These are phyloP conservation scores for Crassisporium funariophilum DNA, from an alignment of 768 basidiomycete species.

Conservation along the genomic window DNA sequence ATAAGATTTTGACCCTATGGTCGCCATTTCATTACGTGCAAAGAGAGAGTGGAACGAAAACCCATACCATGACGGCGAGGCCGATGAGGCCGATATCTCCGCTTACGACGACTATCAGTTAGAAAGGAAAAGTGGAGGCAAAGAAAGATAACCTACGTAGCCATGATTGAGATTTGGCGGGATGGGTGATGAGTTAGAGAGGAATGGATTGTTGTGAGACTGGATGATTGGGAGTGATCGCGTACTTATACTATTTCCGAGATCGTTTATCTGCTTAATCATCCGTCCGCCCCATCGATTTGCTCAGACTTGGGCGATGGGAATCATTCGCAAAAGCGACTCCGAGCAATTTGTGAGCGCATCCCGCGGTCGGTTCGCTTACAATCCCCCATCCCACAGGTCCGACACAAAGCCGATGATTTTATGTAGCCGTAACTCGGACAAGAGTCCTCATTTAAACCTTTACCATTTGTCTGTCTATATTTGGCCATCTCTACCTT, in stretches of 20 bases:
- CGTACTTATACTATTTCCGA: conserved; percentile 28
- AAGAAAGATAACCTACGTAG: conserved; percentile 31
- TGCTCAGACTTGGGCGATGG: conserved; percentile 14
- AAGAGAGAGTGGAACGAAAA: conserved; percentile 29
- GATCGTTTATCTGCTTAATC: conserved; percentile 27
- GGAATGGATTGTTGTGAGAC: conserved; percentile 31
- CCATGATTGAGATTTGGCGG: conserved; percentile 51
- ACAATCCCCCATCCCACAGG: conserved; percentile 18
- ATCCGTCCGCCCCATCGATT: conserved; percentile 23
- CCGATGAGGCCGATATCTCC: conserved; percentile 99
- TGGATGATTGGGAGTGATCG: conserved; percentile 18
- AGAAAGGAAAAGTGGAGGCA: conserved; percentile 8
- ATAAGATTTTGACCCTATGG: conserved; percentile 92
- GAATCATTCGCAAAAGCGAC: conserved; percentile 7
- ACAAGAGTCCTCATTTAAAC: background rate
- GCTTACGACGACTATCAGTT: conserved; percentile 43
- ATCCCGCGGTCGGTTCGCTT: background rate
- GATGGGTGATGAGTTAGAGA: conserved; percentile 34
- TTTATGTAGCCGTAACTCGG: conserved; percentile 10
- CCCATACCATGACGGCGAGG: conserved; percentile 97
- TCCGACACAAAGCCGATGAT: conserved; percentile 26
- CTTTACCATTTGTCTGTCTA: conserved; percentile 8
- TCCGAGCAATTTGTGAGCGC: background rate
- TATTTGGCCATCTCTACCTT: conserved; percentile 17
- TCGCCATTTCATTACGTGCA: conserved; percentile 16